Conservation (phyloP, 2,329 filamentous ascomycete genomes). For the Colletotrichum sidae region DNA sequence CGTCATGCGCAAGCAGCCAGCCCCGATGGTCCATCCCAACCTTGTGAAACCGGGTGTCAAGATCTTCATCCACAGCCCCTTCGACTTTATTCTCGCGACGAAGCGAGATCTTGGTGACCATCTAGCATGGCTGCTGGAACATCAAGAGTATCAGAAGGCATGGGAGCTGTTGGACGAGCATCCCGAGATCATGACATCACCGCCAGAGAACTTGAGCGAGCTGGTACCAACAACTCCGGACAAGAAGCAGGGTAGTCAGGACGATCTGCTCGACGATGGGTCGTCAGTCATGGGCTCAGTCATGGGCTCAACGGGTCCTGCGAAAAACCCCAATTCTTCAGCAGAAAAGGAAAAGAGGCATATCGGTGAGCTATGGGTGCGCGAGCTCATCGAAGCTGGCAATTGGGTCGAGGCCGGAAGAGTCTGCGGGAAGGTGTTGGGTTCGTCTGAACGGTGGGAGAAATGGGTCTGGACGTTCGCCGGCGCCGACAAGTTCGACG, state of each 20-base stretch:
- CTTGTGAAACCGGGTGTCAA: slow-evolving; percentile 70
- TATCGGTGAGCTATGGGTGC: slow-evolving; percentile 93
- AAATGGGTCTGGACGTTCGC: slow-evolving; percentile 96
- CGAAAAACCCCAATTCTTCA: slow-evolving; percentile 32
- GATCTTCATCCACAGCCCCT: slow-evolving; percentile 95
- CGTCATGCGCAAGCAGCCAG: slow-evolving; percentile 43
- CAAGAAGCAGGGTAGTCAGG: slow-evolving; percentile 53
- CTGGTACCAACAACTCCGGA: slow-evolving; percentile 54
- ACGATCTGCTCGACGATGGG: slow-evolving; percentile 81
- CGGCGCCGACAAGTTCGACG: slow-evolving; percentile 85
- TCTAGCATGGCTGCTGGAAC: slow-evolving; percentile 85
- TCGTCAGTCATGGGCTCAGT: slow-evolving; percentile 73
- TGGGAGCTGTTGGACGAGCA: slow-evolving; percentile 92
- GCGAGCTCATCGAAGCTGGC: slow-evolving; percentile 80
- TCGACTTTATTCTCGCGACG: slow-evolving; percentile 93
- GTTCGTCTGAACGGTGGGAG: slow-evolving; percentile 86
- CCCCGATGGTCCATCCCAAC: slow-evolving; percentile 58
- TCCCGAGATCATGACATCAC: slow-evolving; percentile 73
- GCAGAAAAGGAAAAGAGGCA: slow-evolving; percentile 89
- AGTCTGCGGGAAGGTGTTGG: slow-evolving; percentile 85
- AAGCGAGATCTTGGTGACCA: slow-evolving; percentile 90
- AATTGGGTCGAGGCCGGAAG: slow-evolving; percentile 84
- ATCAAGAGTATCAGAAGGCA: slow-evolving; percentile 82
- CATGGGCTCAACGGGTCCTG: slow-evolving; percentile 64
- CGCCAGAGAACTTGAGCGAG: slow-evolving; percentile 54